phyloP scores from a whole-genome alignment of 169 alveolate species.

The Plasmodium ovale region DNA sequence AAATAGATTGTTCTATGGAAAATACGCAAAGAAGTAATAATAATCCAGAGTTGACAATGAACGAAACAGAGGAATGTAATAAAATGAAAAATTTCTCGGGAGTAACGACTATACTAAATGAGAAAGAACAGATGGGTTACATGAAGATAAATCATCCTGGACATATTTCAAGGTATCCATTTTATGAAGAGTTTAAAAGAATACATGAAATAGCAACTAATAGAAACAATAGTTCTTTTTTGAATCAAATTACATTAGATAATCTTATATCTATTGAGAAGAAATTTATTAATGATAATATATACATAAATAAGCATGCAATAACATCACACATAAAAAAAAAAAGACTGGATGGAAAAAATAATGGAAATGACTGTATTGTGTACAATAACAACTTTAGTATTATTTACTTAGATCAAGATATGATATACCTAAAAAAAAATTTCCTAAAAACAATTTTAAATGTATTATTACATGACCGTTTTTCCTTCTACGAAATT shows the following conservation, averaged over 20 bases:
- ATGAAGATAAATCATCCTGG: too few relatives aligned
- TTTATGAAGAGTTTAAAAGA: slow-evolving; percentile 30
- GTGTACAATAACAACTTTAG: slow-evolving; percentile 60
- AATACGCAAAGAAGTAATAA: not conserved
- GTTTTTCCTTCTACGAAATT: slow-evolving; percentile 38
- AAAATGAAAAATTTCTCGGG: too few relatives aligned
- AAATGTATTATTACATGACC: slow-evolving; percentile 13
- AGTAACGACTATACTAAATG: too few relatives aligned
- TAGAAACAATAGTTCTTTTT: slow-evolving; percentile 33
- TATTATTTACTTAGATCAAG: slow-evolving; percentile 50
- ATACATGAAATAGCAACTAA: slow-evolving; percentile 36
- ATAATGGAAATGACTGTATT: not conserved
- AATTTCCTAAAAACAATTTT: slow-evolving; percentile 25
- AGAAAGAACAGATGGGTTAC: too few relatives aligned
- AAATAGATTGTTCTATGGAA: not conserved
- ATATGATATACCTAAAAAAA: slow-evolving; percentile 60
- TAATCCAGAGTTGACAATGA: too few relatives aligned
- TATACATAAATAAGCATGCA: slow-evolving; percentile 46
- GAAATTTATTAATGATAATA: slow-evolving; percentile 37
- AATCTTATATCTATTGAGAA: slow-evolving; percentile 51
- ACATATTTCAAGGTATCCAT: too few relatives aligned
- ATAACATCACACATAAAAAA: slow-evolving; percentile 15
- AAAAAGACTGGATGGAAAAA: not conserved
- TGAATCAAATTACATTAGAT: slow-evolving; percentile 11
- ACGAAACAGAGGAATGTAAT: too few relatives aligned